A percentile compares a stretch with the other conserved stretches of the same genome.
Evolutionary conservation across 805 yeast genomes (phyloP).

Genomic region (Saturnispora diversa): DNA sequence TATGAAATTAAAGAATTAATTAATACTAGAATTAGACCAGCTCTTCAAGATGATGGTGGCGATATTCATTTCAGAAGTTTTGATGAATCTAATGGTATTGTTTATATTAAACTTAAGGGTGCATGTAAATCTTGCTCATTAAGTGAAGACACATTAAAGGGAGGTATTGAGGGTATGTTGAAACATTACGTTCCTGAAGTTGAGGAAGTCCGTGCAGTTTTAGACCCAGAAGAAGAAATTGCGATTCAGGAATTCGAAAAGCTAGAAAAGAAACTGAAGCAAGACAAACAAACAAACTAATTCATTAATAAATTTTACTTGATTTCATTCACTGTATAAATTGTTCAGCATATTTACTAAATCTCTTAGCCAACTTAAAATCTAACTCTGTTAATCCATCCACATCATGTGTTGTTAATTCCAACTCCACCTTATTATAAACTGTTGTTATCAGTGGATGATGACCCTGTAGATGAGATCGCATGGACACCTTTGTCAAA

Average conservation of each 20-base stretch:
- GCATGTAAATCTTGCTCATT: slow-evolving; percentile 70
- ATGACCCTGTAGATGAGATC: slow-evolving; percentile 53
- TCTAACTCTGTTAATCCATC: slow-evolving; percentile 48
- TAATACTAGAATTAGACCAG: slow-evolving; percentile 64
- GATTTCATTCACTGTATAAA: slow-evolving; percentile 2
- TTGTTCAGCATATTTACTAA: slow-evolving; percentile 31
- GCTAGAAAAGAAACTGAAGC: slow-evolving; percentile 53
- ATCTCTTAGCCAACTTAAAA: slow-evolving; percentile 44
- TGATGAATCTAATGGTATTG: slow-evolving; percentile 48
- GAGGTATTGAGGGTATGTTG: slow-evolving; percentile 65
- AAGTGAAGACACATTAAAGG: slow-evolving; percentile 55
- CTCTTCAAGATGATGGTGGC: slow-evolving; percentile 70
- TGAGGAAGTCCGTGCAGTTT: slow-evolving; percentile 38
- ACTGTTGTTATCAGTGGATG: slow-evolving; percentile 64
- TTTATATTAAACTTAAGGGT: slow-evolving; percentile 51
- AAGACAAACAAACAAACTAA: slow-evolving; percentile 15
- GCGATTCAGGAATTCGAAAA: slow-evolving; percentile 76
- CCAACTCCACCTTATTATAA: slow-evolving; percentile 49
- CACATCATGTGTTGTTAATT: slow-evolving; percentile 59
- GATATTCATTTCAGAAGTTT: slow-evolving; percentile 61
- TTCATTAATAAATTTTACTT: not conserved
- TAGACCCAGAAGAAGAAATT: slow-evolving; percentile 40
- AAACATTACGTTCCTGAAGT: slow-evolving; percentile 66
- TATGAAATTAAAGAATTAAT: slow-evolving; percentile 62
- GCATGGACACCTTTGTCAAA: slow-evolving; percentile 47